Conservation (phyloP, 2,329 filamentous ascomycete genomes). For the Boeremia exigua region DNA sequence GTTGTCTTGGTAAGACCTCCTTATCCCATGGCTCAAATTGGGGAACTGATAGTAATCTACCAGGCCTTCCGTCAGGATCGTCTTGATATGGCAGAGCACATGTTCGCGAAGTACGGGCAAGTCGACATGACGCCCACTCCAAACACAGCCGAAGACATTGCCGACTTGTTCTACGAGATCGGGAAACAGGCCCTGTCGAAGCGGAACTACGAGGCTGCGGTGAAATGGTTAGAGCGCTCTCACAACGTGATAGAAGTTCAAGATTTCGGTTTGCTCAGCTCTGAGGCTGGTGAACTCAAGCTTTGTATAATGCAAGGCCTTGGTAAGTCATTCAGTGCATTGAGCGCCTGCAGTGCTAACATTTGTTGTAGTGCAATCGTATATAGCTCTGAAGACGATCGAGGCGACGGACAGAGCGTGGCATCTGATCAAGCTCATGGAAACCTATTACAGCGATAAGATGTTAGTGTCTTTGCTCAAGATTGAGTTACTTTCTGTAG, state of each 20-base stretch:
- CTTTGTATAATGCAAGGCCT: constrained; percentile 68
- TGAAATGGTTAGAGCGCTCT: constrained; percentile 77
- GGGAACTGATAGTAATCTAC: not conserved
- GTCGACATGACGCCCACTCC: constrained; percentile 53
- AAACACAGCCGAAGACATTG: constrained; percentile 64
- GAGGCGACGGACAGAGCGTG: constrained; percentile 60
- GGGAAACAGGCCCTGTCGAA: constrained; percentile 65
- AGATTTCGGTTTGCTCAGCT: constrained; percentile 62
- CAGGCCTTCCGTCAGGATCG: constrained; percentile 78
- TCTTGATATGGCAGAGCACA: constrained; percentile 77
- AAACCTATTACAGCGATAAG: constrained; percentile 68
- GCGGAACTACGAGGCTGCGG: constrained; percentile 61
- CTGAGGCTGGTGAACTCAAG: constrained; percentile 68
- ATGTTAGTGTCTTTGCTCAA: constrained; percentile 71
- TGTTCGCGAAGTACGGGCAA: constrained; percentile 68
- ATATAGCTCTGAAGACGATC: constrained; percentile 56
- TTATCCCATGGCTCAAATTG: not conserved
- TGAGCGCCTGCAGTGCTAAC: constrained; percentile 13
- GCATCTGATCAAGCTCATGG: constrained; percentile 65
- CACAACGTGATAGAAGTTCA: constrained; percentile 64
- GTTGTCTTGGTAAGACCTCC: constrained; percentile 65
- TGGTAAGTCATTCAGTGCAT: constrained; percentile 29
- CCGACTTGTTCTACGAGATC: constrained; percentile 74
- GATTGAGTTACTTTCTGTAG: constrained; percentile 68
- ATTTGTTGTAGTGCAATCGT: constrained; percentile 58